A percentile compares a stretch with the other conserved stretches of the same genome.
Conservation (phyloP, 2,329 filamentous ascomycete genomes). For the Talaromyces marneffei region DNA sequence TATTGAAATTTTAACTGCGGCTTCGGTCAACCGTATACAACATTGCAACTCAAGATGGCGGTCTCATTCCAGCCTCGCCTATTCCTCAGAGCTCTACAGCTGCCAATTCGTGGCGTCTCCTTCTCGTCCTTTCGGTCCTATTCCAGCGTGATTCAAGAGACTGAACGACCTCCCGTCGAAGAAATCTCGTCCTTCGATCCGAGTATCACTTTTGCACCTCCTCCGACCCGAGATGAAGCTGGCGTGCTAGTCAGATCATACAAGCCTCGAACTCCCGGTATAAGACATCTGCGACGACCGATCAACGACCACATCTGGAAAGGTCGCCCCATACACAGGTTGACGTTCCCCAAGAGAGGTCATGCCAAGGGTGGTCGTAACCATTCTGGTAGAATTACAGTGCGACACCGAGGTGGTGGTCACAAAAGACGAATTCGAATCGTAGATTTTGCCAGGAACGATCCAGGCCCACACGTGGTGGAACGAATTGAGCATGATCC, state of each 20-base stretch:
- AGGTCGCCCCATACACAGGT: conserved; percentile 70
- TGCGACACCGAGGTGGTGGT: conserved; percentile 88
- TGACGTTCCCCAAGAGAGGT: conserved; percentile 90
- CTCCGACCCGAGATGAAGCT: conserved; percentile 37
- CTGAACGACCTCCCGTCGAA: conserved; percentile 19
- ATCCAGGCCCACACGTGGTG: conserved; percentile 76
- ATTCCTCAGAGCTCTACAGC: conserved; percentile 48
- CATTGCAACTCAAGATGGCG: conserved; percentile 14
- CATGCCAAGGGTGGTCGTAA: conserved; percentile 91
- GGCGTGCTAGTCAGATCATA: conserved; percentile 67
- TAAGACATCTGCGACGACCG: conserved; percentile 83
- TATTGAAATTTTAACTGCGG: not conserved
- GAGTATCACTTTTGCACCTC: conserved; percentile 41
- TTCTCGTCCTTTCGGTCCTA: conserved; percentile 47
- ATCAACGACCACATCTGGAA: conserved; percentile 98
- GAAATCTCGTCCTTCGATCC: conserved; percentile 32
- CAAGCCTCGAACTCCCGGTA: conserved; percentile 85
- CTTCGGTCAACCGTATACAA: not conserved
- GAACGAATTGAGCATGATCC: conserved; percentile 96
- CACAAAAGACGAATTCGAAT: conserved; percentile 86
- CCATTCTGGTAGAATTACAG: conserved; percentile 74
- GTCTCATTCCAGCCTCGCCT: conserved; percentile 63
- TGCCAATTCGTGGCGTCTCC: conserved; percentile 44
- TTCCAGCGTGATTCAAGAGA: conserved; percentile 43
- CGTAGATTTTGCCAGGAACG: conserved; percentile 77